Percentiles rank a stretch among this genome's conserved stretches.
phyloP scores from a whole-genome alignment of 2,329 filamentous ascomycete species.

The Paecilomyces sp. region DNA sequence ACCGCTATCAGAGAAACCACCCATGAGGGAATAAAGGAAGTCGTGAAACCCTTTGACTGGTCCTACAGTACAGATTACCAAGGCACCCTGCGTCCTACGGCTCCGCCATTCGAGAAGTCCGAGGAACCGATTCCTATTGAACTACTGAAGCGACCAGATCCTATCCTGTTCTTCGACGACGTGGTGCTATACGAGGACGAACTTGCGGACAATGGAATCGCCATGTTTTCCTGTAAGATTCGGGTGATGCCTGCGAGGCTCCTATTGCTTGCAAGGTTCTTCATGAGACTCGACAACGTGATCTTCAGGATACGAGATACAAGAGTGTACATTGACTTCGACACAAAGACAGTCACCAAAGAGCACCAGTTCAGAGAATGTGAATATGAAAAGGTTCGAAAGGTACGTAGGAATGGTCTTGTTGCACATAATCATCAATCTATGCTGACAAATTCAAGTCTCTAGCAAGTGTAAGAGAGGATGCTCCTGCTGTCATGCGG shows the following conservation, averaged over 20 bases:
- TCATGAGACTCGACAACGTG: constrained; percentile 89
- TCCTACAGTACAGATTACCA: constrained; percentile 87
- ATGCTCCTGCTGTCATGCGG: constrained; percentile 67
- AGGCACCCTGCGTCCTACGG: constrained; percentile 53
- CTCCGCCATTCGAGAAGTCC: constrained; percentile 36
- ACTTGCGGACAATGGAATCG: constrained; percentile 94
- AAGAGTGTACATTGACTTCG: constrained; percentile 85
- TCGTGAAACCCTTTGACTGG: constrained; percentile 97
- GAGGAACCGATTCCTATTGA: constrained; percentile 69
- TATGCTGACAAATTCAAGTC: constrained; percentile 24
- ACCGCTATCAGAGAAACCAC: constrained; percentile 58
- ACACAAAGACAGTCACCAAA: constrained; percentile 66
- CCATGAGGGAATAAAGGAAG: constrained; percentile 79
- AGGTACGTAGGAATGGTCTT: constrained; percentile 42
- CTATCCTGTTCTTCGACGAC: constrained; percentile 94
- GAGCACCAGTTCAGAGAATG: constrained; percentile 90
- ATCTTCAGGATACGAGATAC: constrained; percentile 83
- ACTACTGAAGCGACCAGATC: constrained; percentile 79
- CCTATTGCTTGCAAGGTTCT: constrained; percentile 76
- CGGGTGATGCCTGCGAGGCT: constrained; percentile 87
- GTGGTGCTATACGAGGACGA: constrained; percentile 96
- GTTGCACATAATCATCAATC: background rate
- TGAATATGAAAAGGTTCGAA: constrained; percentile 66
- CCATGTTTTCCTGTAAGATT: constrained; percentile 81
- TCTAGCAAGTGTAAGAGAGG: constrained; percentile 56